Evolutionary conservation across 257 asterid genomes (phyloP).

Genomic region (Forsythia suspensa): DNA sequence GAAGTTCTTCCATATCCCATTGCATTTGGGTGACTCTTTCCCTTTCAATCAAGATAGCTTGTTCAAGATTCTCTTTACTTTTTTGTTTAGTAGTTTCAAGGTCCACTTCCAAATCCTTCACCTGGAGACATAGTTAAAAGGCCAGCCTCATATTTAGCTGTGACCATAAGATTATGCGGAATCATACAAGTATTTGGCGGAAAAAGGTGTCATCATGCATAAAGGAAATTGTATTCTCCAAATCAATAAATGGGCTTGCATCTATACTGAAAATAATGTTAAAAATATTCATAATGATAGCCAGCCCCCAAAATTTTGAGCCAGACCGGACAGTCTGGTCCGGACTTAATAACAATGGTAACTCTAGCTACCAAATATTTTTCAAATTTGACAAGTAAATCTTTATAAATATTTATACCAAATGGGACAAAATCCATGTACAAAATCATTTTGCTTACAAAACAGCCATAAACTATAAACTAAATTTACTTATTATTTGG

Average conservation of each 20-base stretch:
- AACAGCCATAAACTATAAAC: background rate
- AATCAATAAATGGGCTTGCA: background rate
- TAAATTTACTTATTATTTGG: background rate
- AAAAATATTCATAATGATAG: background rate
- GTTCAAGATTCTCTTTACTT: constrained; percentile 91
- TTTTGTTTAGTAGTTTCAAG: constrained; percentile 84
- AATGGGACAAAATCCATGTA: background rate
- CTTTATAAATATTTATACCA: background rate
- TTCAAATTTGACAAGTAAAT: background rate
- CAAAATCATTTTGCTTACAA: background rate
- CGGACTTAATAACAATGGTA: background rate
- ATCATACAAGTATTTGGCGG: background rate
- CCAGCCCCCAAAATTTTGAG: background rate
- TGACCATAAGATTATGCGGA: background rate
- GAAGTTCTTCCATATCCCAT: constrained; percentile 99
- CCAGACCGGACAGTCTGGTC: background rate
- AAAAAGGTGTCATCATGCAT: background rate
- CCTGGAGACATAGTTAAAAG: constrained; percentile 50
- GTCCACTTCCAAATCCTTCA: constrained; percentile 97
- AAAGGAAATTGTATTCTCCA: background rate
- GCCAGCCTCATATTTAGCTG: background rate
- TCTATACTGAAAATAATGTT: background rate
- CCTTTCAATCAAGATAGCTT: constrained; percentile 81
- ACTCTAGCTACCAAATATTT: background rate
- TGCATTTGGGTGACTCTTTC: constrained; percentile 97